A percentile compares a stretch with the other conserved stretches of the same genome.
phyloP scores from a whole-genome alignment of 2,329 filamentous ascomycete genomes.

The Tolypocladium nubicola region DNA sequence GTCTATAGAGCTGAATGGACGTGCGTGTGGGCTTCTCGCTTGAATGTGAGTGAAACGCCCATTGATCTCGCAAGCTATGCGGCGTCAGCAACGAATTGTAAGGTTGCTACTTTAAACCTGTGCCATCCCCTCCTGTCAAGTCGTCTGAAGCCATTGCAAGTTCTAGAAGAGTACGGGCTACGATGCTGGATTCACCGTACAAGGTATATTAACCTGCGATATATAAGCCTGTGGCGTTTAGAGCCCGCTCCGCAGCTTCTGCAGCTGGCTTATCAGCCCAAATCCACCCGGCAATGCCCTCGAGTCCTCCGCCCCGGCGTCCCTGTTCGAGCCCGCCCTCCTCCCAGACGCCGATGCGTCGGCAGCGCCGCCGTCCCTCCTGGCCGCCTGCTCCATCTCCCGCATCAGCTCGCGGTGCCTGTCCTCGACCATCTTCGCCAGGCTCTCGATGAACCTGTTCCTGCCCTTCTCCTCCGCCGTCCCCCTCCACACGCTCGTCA shows the following conservation, averaged over 20 bases:
- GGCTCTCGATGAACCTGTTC: slow-evolving; percentile 65
- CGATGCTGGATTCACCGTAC: neutral
- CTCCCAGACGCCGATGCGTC: slow-evolving; percentile 24
- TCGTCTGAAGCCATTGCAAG: too few species aligned
- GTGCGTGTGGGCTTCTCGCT: neutral
- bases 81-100: neutral
- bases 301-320: slow-evolving; percentile 23
- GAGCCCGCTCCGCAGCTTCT: slow-evolving; percentile 46
- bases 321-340: slow-evolving; percentile 12
- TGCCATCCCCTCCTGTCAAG: neutral
- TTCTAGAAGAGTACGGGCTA: neutral
- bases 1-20: neutral
- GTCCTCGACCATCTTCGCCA: slow-evolving; percentile 79
- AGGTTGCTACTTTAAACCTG: neutral
- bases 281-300: slow-evolving; percentile 40
- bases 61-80: neutral
- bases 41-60: neutral
- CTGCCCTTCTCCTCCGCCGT: slow-evolving; percentile 89
- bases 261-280: slow-evolving; percentile 51
- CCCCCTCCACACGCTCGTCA: slow-evolving; percentile 84
- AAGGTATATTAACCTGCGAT: neutral
- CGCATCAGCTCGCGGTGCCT: slow-evolving; percentile 41
- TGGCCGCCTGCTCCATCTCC: slow-evolving; percentile 35
- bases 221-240: slow-evolving; percentile 13
- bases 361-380: slow-evolving; percentile 20